Conservation (phyloP, 768 basidiomycete genomes). For the Mrakia frigida region DNA sequence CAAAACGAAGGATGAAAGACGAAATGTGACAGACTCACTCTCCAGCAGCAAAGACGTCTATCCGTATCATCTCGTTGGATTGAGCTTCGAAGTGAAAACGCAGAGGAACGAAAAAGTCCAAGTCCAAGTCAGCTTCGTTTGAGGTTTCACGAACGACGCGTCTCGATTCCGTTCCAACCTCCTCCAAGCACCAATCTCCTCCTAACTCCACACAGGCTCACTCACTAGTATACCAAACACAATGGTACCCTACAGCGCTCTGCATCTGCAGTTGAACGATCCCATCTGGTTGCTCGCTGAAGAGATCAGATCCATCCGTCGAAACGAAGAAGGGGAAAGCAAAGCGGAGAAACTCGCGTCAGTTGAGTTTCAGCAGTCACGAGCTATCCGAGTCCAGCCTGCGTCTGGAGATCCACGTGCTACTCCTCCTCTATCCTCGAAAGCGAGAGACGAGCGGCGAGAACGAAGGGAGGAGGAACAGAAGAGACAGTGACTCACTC, state of each 20-base stretch:
- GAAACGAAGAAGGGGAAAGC: not conserved
- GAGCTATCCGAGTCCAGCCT: too few relatives aligned
- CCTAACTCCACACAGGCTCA: too few relatives aligned
- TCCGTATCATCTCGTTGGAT: not conserved
- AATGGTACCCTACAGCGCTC: not conserved
- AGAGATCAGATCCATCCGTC: not conserved
- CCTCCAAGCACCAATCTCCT: too few relatives aligned
- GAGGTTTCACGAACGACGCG: not conserved
- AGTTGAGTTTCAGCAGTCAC: not conserved
- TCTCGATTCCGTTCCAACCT: not conserved
- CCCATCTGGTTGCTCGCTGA: slow-evolving; percentile 1
- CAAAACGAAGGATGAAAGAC: not conserved
- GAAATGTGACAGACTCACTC: not conserved
- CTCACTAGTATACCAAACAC: not conserved
- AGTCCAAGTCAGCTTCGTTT: too few relatives aligned
- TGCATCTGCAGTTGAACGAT: slow-evolving; percentile 7
- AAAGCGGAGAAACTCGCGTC: not conserved
- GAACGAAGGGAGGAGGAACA: not conserved
- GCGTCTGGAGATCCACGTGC: not conserved
- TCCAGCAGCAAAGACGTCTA: slow-evolving; percentile 6
- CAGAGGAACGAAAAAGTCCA: not conserved
- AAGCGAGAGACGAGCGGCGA: not conserved
- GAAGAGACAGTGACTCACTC: not conserved
- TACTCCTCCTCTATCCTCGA: not conserved
- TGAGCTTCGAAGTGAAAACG: too few relatives aligned